Evolutionary conservation across 805 yeast genomes (phyloP).

Genomic region (Sugiyamaella floridensis): DNA sequence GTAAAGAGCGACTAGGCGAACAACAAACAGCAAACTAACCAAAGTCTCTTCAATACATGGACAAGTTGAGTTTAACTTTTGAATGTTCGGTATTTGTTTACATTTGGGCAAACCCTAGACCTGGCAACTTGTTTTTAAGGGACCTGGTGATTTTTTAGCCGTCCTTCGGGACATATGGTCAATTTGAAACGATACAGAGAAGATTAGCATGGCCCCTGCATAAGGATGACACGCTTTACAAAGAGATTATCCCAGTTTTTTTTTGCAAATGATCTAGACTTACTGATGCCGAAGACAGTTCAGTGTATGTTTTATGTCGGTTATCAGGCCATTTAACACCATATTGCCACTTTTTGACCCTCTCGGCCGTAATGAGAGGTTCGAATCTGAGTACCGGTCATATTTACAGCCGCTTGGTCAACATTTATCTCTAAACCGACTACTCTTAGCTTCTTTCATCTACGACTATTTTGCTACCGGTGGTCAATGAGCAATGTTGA

Average conservation of each 20-base stretch:
- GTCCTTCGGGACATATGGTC: conserved; percentile 91
- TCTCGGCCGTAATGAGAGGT: too few relatives aligned
- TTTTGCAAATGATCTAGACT: conserved; percentile 27
- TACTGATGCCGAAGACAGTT: too few relatives aligned
- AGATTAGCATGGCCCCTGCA: conserved; percentile 99
- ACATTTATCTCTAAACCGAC: background rate
- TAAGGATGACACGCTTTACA: conserved; percentile 99
- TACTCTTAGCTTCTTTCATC: background rate
- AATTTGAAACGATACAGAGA: conserved; percentile 99
- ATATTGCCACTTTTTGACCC: too few relatives aligned
- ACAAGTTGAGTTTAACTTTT: too few relatives aligned
- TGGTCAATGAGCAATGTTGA: conserved; percentile 10
- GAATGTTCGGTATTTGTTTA: background rate
- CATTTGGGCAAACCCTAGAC: background rate
- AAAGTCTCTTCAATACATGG: conserved; percentile 12
- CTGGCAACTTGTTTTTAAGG: background rate
- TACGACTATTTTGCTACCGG: background rate
- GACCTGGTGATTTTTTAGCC: conserved; percentile 3
- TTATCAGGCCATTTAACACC: too few relatives aligned
- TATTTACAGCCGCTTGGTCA: background rate
- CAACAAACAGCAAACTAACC: background rate
- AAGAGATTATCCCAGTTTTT: conserved; percentile 96
- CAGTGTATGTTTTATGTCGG: too few relatives aligned
- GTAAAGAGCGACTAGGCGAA: too few relatives aligned
- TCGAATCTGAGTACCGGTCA: background rate